Conservation (phyloP, 331 rosid species). For the Pyrus hybrid region DNA sequence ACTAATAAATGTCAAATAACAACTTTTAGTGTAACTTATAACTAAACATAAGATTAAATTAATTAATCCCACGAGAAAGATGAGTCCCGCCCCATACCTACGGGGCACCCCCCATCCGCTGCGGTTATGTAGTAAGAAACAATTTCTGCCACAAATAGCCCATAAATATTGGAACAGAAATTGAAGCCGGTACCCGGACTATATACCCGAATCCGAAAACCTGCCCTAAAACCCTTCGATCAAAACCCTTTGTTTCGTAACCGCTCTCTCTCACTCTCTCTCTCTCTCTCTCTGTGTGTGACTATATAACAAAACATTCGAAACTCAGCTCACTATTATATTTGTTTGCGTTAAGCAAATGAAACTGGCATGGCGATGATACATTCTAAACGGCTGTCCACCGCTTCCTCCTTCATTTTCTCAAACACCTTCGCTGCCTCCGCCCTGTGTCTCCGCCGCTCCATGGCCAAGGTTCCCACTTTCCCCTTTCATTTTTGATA, state of each 20-base stretch:
- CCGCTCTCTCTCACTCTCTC: neutral
- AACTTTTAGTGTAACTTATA: no score
- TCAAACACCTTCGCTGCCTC: conserved; percentile 26
- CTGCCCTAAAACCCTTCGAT: neutral
- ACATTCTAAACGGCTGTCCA: conserved; percentile 37
- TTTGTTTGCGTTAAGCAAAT: conserved; percentile 10
- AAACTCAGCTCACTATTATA: neutral
- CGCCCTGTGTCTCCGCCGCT: conserved; percentile 27
- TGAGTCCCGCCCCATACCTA: no score
- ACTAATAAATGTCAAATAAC: no score
- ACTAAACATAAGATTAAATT: no score
- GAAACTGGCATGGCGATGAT: conserved; percentile 41
- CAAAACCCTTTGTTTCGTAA: neutral
- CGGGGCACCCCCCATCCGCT: no score
- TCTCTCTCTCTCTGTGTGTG: neutral
- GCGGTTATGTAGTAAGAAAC: no score
- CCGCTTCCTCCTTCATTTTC: conserved; percentile 12
- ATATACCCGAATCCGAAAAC: neutral
- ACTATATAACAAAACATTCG: neutral
- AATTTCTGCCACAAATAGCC: neutral
- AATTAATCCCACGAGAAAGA: no score
- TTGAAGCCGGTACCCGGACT: neutral
- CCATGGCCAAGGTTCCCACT: conserved; percentile 40
- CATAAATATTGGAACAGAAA: neutral
- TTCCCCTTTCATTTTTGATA: neutral